Evolutionary conservation across 441 rosid species (phyloP).

Genomic region (Pelargonium australe): DNA sequence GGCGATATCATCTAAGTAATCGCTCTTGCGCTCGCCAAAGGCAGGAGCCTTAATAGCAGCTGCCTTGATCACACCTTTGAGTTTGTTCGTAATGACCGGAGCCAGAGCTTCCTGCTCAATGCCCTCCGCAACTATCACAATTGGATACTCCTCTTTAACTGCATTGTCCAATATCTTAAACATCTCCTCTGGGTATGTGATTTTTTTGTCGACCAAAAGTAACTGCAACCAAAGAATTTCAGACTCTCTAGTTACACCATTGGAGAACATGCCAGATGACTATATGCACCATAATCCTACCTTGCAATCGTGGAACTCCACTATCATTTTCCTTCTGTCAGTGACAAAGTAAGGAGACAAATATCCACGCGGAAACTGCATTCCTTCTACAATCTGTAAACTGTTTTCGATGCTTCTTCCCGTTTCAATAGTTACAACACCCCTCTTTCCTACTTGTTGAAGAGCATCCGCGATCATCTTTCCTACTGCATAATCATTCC

Average conservation of each 20-base stretch:
- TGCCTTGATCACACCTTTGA: conserved; percentile 62
- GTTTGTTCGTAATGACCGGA: conserved; percentile 73
- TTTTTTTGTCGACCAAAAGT: conserved; percentile 80
- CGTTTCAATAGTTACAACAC: conserved; percentile 66
- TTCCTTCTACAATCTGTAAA: conserved; percentile 71
- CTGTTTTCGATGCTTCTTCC: conserved; percentile 49
- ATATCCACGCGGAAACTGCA: conserved; percentile 86
- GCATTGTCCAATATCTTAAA: conserved; percentile 76
- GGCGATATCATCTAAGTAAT: conserved; percentile 82
- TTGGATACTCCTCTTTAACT: conserved; percentile 69
- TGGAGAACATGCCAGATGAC: conserved; percentile 20
- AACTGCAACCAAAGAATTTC: conserved; percentile 49
- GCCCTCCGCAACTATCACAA: conserved; percentile 73
- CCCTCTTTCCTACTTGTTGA: conserved; percentile 57
- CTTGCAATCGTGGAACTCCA: conserved; percentile 75
- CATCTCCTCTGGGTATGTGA: conserved; percentile 69
- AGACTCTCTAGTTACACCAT: conserved; percentile 25
- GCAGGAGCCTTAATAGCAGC: conserved; percentile 90
- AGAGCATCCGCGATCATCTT: conserved; percentile 68
- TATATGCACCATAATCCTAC: conserved; percentile 31
- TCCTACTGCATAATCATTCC: conserved; percentile 65
- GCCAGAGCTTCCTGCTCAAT: conserved; percentile 76
- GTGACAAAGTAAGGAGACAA: conserved; percentile 82
- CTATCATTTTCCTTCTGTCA: conserved; percentile 53
- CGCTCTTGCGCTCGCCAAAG: conserved; percentile 83